Conservation (phyloP, 768 basidiomycete genomes). For the Hortiboletus flavorubellus region DNA sequence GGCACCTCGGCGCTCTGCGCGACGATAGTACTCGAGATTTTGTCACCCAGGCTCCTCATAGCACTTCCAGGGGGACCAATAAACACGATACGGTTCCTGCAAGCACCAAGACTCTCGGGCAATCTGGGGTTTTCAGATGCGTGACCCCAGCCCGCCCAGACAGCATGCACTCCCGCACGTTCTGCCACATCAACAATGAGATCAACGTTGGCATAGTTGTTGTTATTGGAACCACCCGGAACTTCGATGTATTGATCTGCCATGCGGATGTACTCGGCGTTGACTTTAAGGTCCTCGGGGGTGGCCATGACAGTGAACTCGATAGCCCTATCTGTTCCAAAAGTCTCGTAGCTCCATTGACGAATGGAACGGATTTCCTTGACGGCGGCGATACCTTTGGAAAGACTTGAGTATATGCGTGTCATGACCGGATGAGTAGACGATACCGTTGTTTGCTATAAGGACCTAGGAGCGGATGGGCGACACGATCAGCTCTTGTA, state of each 20-base stretch:
- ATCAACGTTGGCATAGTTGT: conserved; percentile 99
- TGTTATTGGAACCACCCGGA: conserved; percentile 96
- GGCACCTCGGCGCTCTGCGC: conserved; percentile 96
- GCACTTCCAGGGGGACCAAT: conserved; percentile 98
- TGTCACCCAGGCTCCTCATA: conserved; percentile 98
- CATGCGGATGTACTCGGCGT: conserved; percentile 99
- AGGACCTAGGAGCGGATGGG: conserved; percentile 60
- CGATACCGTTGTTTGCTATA: conserved; percentile 93
- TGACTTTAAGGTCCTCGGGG: conserved; percentile 96
- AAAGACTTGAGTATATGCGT: conserved; percentile 23
- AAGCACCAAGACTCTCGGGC: conserved; percentile 88
- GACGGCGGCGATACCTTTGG: conserved; percentile 92
- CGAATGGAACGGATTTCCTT: conserved; percentile 99
- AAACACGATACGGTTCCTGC: conserved; percentile 96
- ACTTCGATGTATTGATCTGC: conserved; percentile 99
- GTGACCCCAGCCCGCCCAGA: conserved; percentile 99
- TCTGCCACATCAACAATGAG: conserved; percentile 98
- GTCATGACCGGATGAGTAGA: not conserved
- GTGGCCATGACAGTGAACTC: conserved; percentile 99
- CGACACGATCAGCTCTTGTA: conserved; percentile 9
- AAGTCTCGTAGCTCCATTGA: conserved; percentile 99
- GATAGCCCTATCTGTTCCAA: conserved; percentile 92
- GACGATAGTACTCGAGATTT: conserved; percentile 99
- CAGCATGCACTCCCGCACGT: conserved; percentile 95
- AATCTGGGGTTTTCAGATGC: conserved; percentile 98